A percentile compares a stretch with the other conserved stretches of the same genome.
phyloP scores from a whole-genome alignment of 129 eudicot genomes.

The Saposhnikovia divaricata region DNA sequence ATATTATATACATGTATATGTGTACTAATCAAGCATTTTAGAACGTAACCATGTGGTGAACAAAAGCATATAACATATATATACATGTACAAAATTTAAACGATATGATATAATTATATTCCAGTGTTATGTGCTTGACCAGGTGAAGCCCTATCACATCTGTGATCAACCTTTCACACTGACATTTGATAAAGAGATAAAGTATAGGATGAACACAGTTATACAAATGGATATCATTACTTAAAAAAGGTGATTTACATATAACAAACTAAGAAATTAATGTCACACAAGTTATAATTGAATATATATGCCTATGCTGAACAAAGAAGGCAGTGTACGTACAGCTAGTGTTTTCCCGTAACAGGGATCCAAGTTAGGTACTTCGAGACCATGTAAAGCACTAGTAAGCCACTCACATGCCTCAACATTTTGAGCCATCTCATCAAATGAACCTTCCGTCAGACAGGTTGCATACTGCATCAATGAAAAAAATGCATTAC shows the following conservation, averaged over 20 bases:
- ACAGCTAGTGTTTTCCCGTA: slow-evolving; percentile 74
- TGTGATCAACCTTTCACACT: neutral
- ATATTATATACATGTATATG: neutral
- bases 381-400: slow-evolving; percentile 65
- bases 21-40: neutral
- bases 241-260: neutral
- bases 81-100: neutral
- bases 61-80: neutral
- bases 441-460: slow-evolving; percentile 88
- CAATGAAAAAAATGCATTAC: neutral
- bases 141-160: neutral
- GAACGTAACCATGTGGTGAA: neutral
- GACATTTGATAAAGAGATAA: neutral
- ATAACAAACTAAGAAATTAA: neutral
- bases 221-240: neutral
- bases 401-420: slow-evolving; percentile 94
- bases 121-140: neutral
- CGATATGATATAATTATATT: neutral
- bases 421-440: slow-evolving; percentile 84
- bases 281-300: neutral
- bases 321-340: slow-evolving; percentile 22
- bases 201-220: neutral
- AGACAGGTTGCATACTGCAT: slow-evolving; percentile 78
- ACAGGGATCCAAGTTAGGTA: slow-evolving; percentile 67
- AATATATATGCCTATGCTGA: neutral